phyloP scores from a whole-genome alignment of 2,329 filamentous ascomycete species.

The Talaromyces albobiverticillius region DNA sequence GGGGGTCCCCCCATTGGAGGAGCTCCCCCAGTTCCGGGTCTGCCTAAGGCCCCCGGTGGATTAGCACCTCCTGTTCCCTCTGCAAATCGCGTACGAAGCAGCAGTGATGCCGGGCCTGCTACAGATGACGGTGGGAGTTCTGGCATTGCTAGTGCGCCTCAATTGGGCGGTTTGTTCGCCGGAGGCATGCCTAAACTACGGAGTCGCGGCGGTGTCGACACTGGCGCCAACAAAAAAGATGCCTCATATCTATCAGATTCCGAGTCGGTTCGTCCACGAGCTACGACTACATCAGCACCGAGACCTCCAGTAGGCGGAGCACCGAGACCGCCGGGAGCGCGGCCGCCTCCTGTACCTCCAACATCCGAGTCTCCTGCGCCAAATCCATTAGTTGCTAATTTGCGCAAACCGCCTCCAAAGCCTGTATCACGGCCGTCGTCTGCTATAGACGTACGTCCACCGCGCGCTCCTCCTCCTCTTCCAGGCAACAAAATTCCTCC shows the following conservation, averaged over 20 bases:
- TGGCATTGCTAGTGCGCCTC: conserved; percentile 61
- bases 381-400: conserved; percentile 52
- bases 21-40: conserved; percentile 75
- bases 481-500: conserved; percentile 50
- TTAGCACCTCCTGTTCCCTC: conserved; percentile 70
- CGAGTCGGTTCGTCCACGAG: conserved; percentile 53
- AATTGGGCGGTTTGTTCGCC: conserved; percentile 83
- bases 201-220: conserved; percentile 79
- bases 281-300: conserved; percentile 22
- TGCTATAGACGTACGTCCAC: conserved; percentile 45
- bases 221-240: conserved; percentile 69
- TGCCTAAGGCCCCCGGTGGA: conserved; percentile 58
- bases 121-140: conserved; percentile 44
- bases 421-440: conserved; percentile 58
- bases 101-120: conserved; percentile 62
- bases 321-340: conserved; percentile 54
- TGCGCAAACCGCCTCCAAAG: conserved; percentile 57
- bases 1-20: conserved; percentile 65
- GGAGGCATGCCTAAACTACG: conserved; percentile 94
- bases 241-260: conserved; percentile 78
- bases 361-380: conserved; percentile 48
- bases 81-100: conserved; percentile 70
- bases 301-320: conserved; percentile 52
- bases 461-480: conserved; percentile 68
- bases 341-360: conserved; percentile 45